phyloP scores from a whole-genome alignment of 495 filamentous ascomycete species.

The Podospora bellae-mahoneyi region DNA sequence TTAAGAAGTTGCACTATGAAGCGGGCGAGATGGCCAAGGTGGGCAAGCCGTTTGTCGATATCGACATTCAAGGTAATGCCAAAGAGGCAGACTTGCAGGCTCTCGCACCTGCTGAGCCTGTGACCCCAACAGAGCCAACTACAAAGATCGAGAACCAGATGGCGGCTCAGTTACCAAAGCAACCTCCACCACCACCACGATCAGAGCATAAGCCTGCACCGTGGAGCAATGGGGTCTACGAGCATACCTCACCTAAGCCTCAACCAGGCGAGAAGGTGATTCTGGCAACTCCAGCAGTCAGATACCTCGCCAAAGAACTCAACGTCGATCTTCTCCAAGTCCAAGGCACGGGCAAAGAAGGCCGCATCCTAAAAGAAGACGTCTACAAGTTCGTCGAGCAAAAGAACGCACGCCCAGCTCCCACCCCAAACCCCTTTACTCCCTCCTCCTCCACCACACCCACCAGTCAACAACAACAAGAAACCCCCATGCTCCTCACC shows the following conservation, averaged over 20 bases:
- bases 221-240: neutral
- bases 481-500: conserved; percentile 64
- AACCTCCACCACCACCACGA: conserved; percentile 14
- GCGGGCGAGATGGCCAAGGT: conserved; percentile 94
- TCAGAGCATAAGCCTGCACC: neutral
- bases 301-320: conserved; percentile 76
- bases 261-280: conserved; percentile 55
- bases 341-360: conserved; percentile 84
- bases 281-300: conserved; percentile 88
- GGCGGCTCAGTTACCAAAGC: neutral
- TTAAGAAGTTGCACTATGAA: conserved; percentile 94
- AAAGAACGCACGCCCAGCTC: conserved; percentile 32
- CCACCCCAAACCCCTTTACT: conserved; percentile 19
- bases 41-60: conserved; percentile 78
- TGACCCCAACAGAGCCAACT: neutral
- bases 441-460: conserved; percentile 28
- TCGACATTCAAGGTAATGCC: conserved; percentile 61
- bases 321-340: conserved; percentile 73
- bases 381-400: conserved; percentile 65
- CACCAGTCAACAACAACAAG: conserved; percentile 54
- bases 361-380: conserved; percentile 90
- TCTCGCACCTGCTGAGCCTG: conserved; percentile 33
- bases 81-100: conserved; percentile 34
- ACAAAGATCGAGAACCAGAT: neutral
- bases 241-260: conserved; percentile 8